phyloP scores from a whole-genome alignment of 257 asterid genomes.

The Solanum dulcamara region DNA sequence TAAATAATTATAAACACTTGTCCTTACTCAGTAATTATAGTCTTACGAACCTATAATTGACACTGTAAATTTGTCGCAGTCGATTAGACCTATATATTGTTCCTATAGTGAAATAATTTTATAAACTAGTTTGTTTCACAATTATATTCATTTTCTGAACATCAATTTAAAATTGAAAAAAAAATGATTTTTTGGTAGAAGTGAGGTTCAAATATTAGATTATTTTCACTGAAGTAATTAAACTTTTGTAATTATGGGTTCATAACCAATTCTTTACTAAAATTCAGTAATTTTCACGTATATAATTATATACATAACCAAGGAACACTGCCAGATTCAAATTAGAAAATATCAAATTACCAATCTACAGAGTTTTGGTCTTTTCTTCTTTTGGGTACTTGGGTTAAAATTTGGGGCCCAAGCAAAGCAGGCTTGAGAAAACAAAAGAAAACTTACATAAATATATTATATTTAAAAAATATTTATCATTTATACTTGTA shows the following conservation, averaged over 20 bases:
- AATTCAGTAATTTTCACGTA: too few relatives aligned
- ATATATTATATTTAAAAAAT: too few relatives aligned
- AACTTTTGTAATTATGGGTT: too few relatives aligned
- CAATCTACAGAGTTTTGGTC: not conserved
- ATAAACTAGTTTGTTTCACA: not conserved
- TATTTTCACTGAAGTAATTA: too few relatives aligned
- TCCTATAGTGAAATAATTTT: not conserved
- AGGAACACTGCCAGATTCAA: not conserved
- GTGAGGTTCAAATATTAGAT: too few relatives aligned
- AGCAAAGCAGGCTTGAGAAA: conserved; percentile 9
- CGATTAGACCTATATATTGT: not conserved
- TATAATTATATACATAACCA: too few relatives aligned
- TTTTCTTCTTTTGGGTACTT: not conserved
- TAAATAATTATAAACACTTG: not conserved
- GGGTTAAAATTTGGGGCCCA: conserved; percentile 23
- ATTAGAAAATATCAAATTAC: not conserved
- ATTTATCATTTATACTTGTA: too few relatives aligned
- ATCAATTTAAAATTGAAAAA: not conserved
- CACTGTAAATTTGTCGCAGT: too few relatives aligned
- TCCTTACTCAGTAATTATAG: not conserved
- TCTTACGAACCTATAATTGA: too few relatives aligned
- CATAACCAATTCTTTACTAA: too few relatives aligned
- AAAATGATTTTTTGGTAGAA: not conserved
- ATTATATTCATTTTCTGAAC: not conserved
- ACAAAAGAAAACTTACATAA: too few relatives aligned